Conservation (phyloP, 306 rosid species). For the Gastrolobium bilobum region DNA sequence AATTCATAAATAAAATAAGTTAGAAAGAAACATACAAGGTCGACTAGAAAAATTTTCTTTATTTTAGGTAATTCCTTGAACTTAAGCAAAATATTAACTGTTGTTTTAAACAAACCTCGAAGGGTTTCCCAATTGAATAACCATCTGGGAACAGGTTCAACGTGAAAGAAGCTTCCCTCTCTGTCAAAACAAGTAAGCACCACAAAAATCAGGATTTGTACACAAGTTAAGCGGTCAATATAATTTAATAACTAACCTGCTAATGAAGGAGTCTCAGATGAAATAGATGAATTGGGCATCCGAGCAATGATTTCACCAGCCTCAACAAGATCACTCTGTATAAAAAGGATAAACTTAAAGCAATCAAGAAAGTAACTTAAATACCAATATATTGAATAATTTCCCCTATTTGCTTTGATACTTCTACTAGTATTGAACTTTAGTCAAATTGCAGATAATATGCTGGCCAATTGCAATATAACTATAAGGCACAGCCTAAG, state of each 20-base stretch:
- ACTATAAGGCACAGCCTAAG: background rate
- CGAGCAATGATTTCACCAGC: conserved; percentile 57
- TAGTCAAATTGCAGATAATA: conserved; percentile 1
- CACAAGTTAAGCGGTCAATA: conserved; percentile 31
- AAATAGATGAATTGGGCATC: conserved; percentile 52
- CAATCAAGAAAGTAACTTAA: conserved; percentile 38
- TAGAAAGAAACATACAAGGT: conserved; percentile 42
- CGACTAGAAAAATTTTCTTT: conserved; percentile 14
- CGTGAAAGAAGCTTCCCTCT: conserved; percentile 81
- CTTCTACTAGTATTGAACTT: conserved; percentile 42
- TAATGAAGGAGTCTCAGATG: conserved; percentile 56
- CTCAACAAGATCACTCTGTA: conserved; percentile 62
- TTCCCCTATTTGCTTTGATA: background rate
- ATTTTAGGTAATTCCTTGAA: conserved; percentile 29
- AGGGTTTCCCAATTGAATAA: conserved; percentile 85
- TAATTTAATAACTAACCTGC: conserved; percentile 54
- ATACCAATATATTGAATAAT: conserved; percentile 32
- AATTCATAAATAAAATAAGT: conserved; percentile 41
- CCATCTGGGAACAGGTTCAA: conserved; percentile 86
- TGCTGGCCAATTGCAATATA: background rate
- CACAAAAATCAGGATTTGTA: conserved; percentile 42
- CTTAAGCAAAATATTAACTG: conserved; percentile 20
- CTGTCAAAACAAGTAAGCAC: conserved; percentile 62
- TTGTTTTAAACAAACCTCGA: conserved; percentile 74
- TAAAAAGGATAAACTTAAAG: conserved; percentile 36